Evolutionary conservation across 345 rosid genomes (phyloP), one percentile per base, ranked within the genome.

Genomic region (Hypericum androsaemum): DNA sequence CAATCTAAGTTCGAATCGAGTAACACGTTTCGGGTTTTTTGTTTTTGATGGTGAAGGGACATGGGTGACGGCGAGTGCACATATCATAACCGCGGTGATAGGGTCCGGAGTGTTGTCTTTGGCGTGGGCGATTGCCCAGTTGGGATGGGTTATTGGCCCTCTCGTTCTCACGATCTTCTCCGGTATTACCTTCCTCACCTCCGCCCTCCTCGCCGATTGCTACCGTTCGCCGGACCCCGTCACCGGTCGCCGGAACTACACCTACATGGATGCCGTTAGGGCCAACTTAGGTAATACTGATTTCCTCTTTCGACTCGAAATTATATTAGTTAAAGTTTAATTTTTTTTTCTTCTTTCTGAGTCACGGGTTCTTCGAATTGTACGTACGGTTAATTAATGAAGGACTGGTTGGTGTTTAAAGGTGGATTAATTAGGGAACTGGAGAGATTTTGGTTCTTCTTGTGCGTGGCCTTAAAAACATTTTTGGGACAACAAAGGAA

Each of bases 61-160:
- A 14, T 46, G 50, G 50, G 32, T 46, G 50, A 46, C 50, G 7
- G 50, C 17, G 50, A 46, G 50, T 10, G 50, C 50, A 14, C 50
- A 46, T 32, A 46, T 46, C 12, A 46, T 46, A 46, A 46, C 50
- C 16, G 50, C 50, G 50, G 50, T 46, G 22, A 46, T 46, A 46
- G 50, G 50, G 28, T 46, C 50, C n/a, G 50, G 50, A 32, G 50
- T 46, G 50, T 6, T 46, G 22, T 46, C 50, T 0, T 32, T 46
- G 7, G 50, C 50, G 7, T 46, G 50, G 50, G 50, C 50, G 28
- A 46, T 46, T 13, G 50, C 50, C 9, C 50, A 46, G 22, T 6
- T 46, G 50, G 50, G 50, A 0, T 46, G 50, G 50, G 50, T 46
- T 7, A 32, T 32, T 10, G 50, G 50, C 8, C 50, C 50, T 3